Evolutionary conservation across 2,329 filamentous ascomycete species (phyloP), one percentile per base, ranked within the genome.

Genomic region (Trichophyton mentagrophytes): DNA sequence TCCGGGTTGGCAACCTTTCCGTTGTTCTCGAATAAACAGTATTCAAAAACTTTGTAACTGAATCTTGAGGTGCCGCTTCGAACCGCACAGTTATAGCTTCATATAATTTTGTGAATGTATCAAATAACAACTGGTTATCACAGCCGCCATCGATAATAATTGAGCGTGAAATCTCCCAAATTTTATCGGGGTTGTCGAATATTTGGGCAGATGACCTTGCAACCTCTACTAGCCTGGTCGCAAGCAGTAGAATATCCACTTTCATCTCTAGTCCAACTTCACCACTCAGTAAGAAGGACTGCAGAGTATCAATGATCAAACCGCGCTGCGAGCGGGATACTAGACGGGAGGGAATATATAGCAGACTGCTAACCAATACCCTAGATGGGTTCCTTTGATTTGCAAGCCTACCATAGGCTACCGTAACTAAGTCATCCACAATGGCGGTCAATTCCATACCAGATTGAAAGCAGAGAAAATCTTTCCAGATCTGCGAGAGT

Each of bases 161-260:
- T n/a, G 69, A 67, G 61, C 69, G 69, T 25, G 72, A 72, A 27
- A 71, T 67, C 38, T 69, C 70, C 70, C 72, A 76, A 40, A 72
- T 66, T 3, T 69, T 69, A 25, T 72, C 70, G 66, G 69, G 70
- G 53, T 73, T 70, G 55, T 67, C 69, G 8, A 71, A 74, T 25
- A 75, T 55, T 60, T 17, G 65, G 63, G 72, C 72, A 40, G 72
- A 65, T 7, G 70, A 73, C 61, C 75, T 76, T 3, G 73, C 69
- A 68, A 73, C 70, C n/a, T 71, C 69, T 3, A 72, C 69, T 53
- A 76, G 60, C 38, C 71, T 74, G 0, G 73, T 71, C 71, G 76
- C 73, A 63, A 76, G 65, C 3, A 72, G 70, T 49, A 76, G 58
- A 2, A 73, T 64, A 2, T 72, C 70, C 17, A 73, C 63, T 7